These are phyloP conservation scores for Dipodascus geniculatus DNA, from an alignment of 805 yeast species.

Conservation along the genomic window DNA sequence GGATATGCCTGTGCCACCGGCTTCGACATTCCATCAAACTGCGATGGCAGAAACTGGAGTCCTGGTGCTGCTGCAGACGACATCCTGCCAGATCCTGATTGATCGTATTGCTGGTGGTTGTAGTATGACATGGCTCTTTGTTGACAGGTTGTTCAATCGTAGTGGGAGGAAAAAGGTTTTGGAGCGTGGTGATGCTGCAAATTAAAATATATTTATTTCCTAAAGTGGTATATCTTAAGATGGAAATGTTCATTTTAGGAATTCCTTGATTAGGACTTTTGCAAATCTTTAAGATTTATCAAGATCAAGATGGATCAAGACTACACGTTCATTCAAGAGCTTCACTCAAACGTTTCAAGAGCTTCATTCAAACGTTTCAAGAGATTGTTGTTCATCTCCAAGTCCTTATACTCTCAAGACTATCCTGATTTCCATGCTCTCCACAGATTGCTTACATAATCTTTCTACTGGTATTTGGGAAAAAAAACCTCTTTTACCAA, in stretches of 20 bases:
- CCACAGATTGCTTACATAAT: no score
- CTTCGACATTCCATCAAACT: background rate
- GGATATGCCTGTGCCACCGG: conserved; percentile 2
- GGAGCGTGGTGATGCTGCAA: background rate
- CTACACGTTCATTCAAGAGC: background rate
- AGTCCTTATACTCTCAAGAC: no score
- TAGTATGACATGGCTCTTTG: background rate
- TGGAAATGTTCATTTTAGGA: no score
- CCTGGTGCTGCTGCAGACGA: background rate
- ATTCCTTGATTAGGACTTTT: background rate
- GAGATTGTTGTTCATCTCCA: no score
- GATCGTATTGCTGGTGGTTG: background rate
- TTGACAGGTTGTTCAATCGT: conserved; percentile 1
- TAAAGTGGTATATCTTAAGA: background rate
- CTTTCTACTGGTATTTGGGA: no score
- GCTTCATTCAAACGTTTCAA: no score
- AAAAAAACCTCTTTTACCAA: background rate
- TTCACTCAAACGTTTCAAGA: no score
- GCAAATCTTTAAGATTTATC: no score
- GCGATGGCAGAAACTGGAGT: conserved; percentile 2
- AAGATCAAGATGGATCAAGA: background rate
- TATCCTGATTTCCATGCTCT: no score
- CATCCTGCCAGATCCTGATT: background rate
- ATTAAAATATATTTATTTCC: background rate
- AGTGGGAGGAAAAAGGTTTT: background rate